Evolutionary conservation across 441 rosid genomes (phyloP).

Genomic region (Populus trichocarpa): DNA sequence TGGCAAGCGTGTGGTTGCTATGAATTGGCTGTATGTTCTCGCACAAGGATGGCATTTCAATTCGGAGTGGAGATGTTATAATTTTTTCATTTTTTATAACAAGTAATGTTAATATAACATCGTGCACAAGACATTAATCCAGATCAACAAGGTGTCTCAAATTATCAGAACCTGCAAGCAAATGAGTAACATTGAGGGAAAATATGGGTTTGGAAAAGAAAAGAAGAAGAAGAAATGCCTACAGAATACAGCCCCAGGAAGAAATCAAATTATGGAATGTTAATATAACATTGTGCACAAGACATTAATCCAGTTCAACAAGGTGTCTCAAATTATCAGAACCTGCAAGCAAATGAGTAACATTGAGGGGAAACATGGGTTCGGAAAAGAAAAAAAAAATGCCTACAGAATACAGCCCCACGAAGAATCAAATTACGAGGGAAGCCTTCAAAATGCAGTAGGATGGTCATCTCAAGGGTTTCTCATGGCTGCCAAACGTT

Average conservation of each 20-base stretch:
- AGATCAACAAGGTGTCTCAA: too few species aligned
- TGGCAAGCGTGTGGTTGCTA: too few species aligned
- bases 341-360: conserved; percentile 6
- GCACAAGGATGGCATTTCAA: too few species aligned
- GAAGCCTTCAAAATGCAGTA: background rate
- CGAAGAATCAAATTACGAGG: background rate
- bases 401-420: conserved; percentile 19
- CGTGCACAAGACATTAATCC: too few species aligned
- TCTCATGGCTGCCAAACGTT: conserved; percentile 86
- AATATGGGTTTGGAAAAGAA: background rate
- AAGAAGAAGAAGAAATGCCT: conserved; percentile 6
- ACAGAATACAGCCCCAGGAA: conserved; percentile 14
- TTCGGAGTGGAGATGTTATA: too few species aligned
- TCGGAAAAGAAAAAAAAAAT: background rate
- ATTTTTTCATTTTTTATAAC: too few species aligned
- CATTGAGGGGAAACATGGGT: background rate
- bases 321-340: background rate
- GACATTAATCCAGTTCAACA: background rate
- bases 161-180: background rate
- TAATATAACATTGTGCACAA: too few species aligned
- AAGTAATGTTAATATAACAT: too few species aligned
- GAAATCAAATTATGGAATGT: background rate
- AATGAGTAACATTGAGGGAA: background rate
- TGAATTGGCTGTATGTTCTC: too few species aligned
- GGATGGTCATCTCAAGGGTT: conserved; percentile 39